Conservation (phyloP, 2,329 filamentous ascomycete genomes). For the Fusarium sp. region DNA sequence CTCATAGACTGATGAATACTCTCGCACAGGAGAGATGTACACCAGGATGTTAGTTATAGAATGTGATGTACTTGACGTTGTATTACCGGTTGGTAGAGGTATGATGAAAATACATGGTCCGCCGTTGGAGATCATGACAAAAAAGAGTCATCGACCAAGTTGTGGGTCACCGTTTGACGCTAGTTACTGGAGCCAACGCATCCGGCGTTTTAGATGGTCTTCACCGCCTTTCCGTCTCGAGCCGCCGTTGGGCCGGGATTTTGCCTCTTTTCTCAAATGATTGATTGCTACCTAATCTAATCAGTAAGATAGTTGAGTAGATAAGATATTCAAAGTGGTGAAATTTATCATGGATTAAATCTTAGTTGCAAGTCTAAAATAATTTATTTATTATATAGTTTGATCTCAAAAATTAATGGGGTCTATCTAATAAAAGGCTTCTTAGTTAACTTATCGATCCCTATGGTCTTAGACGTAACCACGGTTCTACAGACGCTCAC, state of each 20-base stretch:
- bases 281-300: not conserved
- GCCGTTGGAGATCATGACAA: conserved; percentile 26
- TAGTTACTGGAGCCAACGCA: not conserved
- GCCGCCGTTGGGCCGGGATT: not conserved
- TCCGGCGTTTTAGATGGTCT: not conserved
- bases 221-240: not conserved
- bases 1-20: conserved; percentile 2
- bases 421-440: too few species aligned
- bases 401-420: too few species aligned
- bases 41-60: not conserved
- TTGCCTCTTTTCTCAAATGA: not conserved
- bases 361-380: too few species aligned
- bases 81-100: conserved; percentile 12
- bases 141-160: conserved; percentile 21
- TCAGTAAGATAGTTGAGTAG: too few species aligned
- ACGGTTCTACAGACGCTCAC: too few species aligned
- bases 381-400: too few species aligned
- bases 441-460: too few species aligned
- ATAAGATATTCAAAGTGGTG: too few species aligned
- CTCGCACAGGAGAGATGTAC: not conserved
- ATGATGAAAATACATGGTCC: conserved; percentile 26
- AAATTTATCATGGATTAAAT: too few species aligned
- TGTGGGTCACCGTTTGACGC: not conserved
- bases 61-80: conserved; percentile 13
- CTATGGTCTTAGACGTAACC: too few species aligned